Conservation (phyloP, 345 rosid species). For the Brassica carinata region DNA sequence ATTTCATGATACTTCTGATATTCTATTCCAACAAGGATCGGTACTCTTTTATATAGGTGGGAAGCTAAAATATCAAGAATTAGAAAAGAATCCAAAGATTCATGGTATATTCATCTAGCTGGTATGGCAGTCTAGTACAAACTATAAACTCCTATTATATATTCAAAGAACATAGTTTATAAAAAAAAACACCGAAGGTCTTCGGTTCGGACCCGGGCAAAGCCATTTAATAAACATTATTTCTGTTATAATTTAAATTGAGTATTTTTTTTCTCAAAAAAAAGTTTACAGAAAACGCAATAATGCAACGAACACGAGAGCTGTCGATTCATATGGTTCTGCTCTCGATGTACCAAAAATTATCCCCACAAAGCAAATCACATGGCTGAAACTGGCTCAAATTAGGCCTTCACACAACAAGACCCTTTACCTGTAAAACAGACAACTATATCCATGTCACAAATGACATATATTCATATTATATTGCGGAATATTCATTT, state of each 20-base stretch:
- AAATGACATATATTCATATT: neutral
- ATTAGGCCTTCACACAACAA: slow-evolving; percentile 25
- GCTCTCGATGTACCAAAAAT: slow-evolving; percentile 24
- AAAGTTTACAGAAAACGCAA: neutral
- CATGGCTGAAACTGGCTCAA: slow-evolving; percentile 27
- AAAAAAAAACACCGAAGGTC: neutral
- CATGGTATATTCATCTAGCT: slow-evolving; percentile 36
- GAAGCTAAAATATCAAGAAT: neutral
- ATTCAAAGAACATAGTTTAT: slow-evolving; percentile 2
- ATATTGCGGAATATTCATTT: neutral
- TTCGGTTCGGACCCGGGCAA: too few species aligned
- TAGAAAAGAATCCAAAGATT: slow-evolving; percentile 16
- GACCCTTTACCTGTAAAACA: slow-evolving; percentile 8
- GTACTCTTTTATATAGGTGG: neutral
- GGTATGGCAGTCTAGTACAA: slow-evolving; percentile 18
- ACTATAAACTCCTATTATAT: slow-evolving; percentile 16
- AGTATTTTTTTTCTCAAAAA: too few species aligned
- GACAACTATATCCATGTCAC: slow-evolving; percentile 4
- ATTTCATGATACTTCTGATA: neutral
- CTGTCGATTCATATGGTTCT: slow-evolving; percentile 11
- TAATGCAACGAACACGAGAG: slow-evolving; percentile 1
- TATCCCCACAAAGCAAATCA: slow-evolving; percentile 5
- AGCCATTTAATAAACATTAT: too few species aligned
- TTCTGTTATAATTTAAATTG: too few species aligned
- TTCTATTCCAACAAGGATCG: neutral